phyloP scores from a whole-genome alignment of 345 rosid species.

The Gossypium thurberi region DNA sequence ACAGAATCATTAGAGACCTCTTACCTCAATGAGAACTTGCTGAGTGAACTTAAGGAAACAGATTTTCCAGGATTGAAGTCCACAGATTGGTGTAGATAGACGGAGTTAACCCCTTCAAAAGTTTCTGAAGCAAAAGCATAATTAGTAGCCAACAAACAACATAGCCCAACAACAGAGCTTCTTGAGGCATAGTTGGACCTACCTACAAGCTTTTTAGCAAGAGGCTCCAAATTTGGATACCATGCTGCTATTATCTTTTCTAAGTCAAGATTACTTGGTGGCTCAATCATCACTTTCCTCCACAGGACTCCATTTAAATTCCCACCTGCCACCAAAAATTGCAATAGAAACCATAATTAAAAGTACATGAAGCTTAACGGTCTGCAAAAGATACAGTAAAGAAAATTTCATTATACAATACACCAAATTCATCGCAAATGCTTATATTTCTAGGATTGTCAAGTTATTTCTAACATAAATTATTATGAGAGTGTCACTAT shows the following conservation, averaged over 20 bases:
- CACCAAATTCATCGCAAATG: background rate
- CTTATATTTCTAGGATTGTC: background rate
- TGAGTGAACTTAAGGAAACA: slow-evolving; percentile 27
- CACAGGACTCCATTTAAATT: slow-evolving; percentile 56
- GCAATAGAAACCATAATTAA: background rate
- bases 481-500: background rate
- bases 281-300: slow-evolving; percentile 80
- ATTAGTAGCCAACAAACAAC: slow-evolving; percentile 12
- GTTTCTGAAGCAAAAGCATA: slow-evolving; percentile 50
- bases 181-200: slow-evolving; percentile 19
- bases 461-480: background rate
- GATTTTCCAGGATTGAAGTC: slow-evolving; percentile 32
- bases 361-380: background rate
- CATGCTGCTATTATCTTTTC: slow-evolving; percentile 45
- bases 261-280: slow-evolving; percentile 58
- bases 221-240: slow-evolving; percentile 62
- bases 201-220: slow-evolving; percentile 68
- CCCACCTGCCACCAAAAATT: slow-evolving; percentile 40
- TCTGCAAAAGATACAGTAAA: background rate
- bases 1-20: background rate
- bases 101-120: slow-evolving; percentile 42
- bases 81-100: slow-evolving; percentile 23
- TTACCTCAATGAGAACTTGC: slow-evolving; percentile 75
- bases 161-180: slow-evolving; percentile 10
- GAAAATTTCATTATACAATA: background rate